These are phyloP conservation scores for Hypoxylon intermedium DNA, from an alignment of 495 filamentous ascomycete species.

Conservation along the genomic window DNA sequence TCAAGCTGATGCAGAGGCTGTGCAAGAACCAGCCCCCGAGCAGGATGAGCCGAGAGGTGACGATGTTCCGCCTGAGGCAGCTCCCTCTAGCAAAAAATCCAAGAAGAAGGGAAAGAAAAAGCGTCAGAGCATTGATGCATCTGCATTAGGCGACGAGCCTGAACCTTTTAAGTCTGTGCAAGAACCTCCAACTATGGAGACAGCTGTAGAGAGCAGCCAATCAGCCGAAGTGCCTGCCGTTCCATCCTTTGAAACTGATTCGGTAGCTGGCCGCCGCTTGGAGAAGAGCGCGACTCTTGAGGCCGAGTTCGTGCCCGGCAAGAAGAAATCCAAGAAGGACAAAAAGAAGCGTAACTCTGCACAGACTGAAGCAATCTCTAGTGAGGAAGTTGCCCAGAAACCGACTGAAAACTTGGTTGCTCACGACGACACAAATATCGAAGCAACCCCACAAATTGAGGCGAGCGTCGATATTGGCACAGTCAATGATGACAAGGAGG, in stretches of 20 bases:
- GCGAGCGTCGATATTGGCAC: neutral
- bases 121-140: slow-evolving; percentile 4
- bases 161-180: slow-evolving; percentile 17
- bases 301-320: slow-evolving; percentile 8
- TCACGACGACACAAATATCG: slow-evolving; percentile 10
- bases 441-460: slow-evolving; percentile 6
- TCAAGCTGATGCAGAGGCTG: slow-evolving; percentile 6
- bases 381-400: slow-evolving; percentile 11
- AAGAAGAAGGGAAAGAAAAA: slow-evolving; percentile 27
- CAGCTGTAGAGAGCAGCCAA: slow-evolving; percentile 12
- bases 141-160: slow-evolving; percentile 6
- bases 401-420: slow-evolving; percentile 1
- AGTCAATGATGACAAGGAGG: slow-evolving; percentile 6
- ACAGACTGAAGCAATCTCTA: slow-evolving; percentile 11
- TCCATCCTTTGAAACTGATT: slow-evolving; percentile 6
- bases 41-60: slow-evolving; percentile 11
- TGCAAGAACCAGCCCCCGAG: slow-evolving; percentile 9
- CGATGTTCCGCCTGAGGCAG: slow-evolving; percentile 5
- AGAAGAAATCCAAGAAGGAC: slow-evolving; percentile 23
- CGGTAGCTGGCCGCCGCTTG: slow-evolving; percentile 9
- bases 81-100: slow-evolving; percentile 26
- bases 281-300: slow-evolving; percentile 20
- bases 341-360: slow-evolving; percentile 26
- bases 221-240: slow-evolving; percentile 2
- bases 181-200: slow-evolving; percentile 15